phyloP scores from a whole-genome alignment of 352 stramenopile genomes.

The Phytopythium kandeliae region DNA sequence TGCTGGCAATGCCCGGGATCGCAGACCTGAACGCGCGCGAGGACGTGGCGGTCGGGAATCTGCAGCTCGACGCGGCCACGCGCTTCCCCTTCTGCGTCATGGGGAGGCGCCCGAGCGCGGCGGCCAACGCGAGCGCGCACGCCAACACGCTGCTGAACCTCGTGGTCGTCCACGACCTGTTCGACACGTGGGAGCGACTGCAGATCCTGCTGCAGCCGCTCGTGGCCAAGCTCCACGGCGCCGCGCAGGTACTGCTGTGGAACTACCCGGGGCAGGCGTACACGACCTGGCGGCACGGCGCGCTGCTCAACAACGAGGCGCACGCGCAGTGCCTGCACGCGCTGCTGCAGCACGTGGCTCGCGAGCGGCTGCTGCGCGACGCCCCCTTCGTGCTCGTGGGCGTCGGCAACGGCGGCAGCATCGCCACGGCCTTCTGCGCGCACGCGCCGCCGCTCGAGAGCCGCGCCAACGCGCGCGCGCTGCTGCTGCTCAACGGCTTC shows the following conservation, averaged over 20 bases:
- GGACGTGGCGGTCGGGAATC: constrained; percentile 47
- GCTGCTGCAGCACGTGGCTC: constrained; percentile 49
- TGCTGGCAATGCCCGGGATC: constrained; percentile 39
- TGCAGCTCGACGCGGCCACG: constrained; percentile 93
- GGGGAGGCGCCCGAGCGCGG: constrained; percentile 29
- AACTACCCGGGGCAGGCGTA: constrained; percentile 96
- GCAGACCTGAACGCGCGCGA: constrained; percentile 43
- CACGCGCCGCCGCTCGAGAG: constrained; percentile 39
- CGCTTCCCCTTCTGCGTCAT: constrained; percentile 90
- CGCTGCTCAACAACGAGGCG: constrained; percentile 92
- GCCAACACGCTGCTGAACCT: constrained; percentile 87
- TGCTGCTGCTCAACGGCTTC: constrained; percentile 90
- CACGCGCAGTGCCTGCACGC: constrained; percentile 82
- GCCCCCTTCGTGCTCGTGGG: constrained; percentile 92
- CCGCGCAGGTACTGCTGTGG: constrained; percentile 89
- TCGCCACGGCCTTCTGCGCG: constrained; percentile 77
- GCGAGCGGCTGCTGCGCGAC: constrained; percentile 41
- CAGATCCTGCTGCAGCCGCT: constrained; percentile 93
- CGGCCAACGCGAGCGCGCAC: constrained; percentile 5
- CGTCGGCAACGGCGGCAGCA: constrained; percentile 89
- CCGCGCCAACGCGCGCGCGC: constrained; percentile 62
- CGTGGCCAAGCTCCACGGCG: constrained; percentile 80
- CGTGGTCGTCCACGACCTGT: constrained; percentile 94
- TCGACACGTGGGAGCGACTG: constrained; percentile 92
- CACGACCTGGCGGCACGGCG: constrained; percentile 87